Evolutionary conservation across 2,329 filamentous ascomycete genomes (phyloP).

Genomic region (Fusarium nurragi): DNA sequence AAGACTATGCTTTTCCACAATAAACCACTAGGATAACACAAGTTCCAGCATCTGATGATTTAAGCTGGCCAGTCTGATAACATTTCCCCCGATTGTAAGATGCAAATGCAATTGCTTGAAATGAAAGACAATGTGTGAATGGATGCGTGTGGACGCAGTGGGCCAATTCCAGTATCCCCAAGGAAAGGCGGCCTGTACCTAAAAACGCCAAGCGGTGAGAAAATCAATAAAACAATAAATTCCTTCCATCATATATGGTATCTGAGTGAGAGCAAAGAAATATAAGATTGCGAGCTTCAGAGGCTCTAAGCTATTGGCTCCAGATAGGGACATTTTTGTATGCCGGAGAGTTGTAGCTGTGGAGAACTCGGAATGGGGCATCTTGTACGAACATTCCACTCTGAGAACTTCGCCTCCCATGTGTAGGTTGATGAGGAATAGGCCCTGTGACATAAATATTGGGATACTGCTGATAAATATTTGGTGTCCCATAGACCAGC

Average conservation of each 20-base stretch:
- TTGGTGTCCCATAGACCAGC: slow-evolving; percentile 30
- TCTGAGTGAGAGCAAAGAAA: slow-evolving; percentile 23
- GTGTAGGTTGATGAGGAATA: slow-evolving; percentile 6
- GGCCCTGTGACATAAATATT: slow-evolving; percentile 31
- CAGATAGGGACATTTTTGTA: slow-evolving; percentile 66
- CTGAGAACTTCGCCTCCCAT: slow-evolving; percentile 29
- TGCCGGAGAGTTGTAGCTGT: slow-evolving; percentile 68
- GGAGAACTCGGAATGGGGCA: slow-evolving; percentile 61
- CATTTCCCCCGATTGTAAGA: slow-evolving; percentile 6
- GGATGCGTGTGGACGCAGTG: slow-evolving; percentile 39
- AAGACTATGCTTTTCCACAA: slow-evolving; percentile 20
- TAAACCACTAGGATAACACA: slow-evolving; percentile 5
- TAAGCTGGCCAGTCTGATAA: slow-evolving; percentile 11
- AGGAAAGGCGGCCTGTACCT: slow-evolving; percentile 32
- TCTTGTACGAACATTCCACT: slow-evolving; percentile 33
- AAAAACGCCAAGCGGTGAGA: slow-evolving; percentile 26
- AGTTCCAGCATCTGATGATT: neutral
- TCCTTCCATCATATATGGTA: slow-evolving; percentile 32
- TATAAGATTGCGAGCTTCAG: neutral
- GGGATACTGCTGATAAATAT: slow-evolving; percentile 34
- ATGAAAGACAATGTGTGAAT: slow-evolving; percentile 27
- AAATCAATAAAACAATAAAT: slow-evolving; percentile 15
- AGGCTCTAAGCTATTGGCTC: slow-evolving; percentile 50
- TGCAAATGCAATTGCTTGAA: slow-evolving; percentile 24
- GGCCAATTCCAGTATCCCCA: slow-evolving; percentile 13